phyloP scores from a whole-genome alignment of 2,329 filamentous ascomycete species.

The Metarhizium brunneum region DNA sequence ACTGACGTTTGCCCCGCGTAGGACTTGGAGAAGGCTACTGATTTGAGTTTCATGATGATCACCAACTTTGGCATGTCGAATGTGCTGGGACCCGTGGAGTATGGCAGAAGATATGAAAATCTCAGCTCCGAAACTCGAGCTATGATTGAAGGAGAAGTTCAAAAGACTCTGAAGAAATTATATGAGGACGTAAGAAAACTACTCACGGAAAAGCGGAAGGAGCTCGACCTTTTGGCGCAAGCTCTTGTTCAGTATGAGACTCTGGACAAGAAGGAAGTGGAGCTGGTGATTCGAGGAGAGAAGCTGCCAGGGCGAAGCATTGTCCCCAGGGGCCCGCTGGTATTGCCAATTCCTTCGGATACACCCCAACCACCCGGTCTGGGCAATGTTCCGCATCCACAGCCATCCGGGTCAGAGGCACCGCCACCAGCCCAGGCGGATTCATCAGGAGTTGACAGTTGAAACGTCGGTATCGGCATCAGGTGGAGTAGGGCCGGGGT shows the following conservation, averaged over 20 bases:
- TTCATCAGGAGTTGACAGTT: slow-evolving; percentile 15
- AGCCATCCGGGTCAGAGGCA: slow-evolving; percentile 19
- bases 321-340: slow-evolving; percentile 44
- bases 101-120: slow-evolving; percentile 67
- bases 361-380: slow-evolving; percentile 25
- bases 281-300: slow-evolving; percentile 82
- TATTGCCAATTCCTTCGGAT: slow-evolving; percentile 27
- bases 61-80: slow-evolving; percentile 85
- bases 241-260: slow-evolving; percentile 94
- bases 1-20: slow-evolving; percentile 25
- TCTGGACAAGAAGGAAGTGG: slow-evolving; percentile 77
- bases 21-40: slow-evolving; percentile 79
- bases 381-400: slow-evolving; percentile 23
- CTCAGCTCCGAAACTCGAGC: slow-evolving; percentile 82
- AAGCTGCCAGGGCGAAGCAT: slow-evolving; percentile 57
- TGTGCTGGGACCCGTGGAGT: slow-evolving; percentile 81
- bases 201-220: slow-evolving; percentile 65
- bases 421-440: slow-evolving; percentile 23
- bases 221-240: slow-evolving; percentile 79
- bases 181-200: slow-evolving; percentile 64
- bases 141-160: slow-evolving; percentile 81
- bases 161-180: slow-evolving; percentile 73
- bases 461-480: slow-evolving; percentile 4
- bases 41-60: slow-evolving; percentile 78
- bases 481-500: background rate